Percentiles rank a stretch among this genome's conserved stretches.
Evolutionary conservation across 2,329 filamentous ascomycete species (phyloP).

Genomic region (Aspergillus aculeatinus): DNA sequence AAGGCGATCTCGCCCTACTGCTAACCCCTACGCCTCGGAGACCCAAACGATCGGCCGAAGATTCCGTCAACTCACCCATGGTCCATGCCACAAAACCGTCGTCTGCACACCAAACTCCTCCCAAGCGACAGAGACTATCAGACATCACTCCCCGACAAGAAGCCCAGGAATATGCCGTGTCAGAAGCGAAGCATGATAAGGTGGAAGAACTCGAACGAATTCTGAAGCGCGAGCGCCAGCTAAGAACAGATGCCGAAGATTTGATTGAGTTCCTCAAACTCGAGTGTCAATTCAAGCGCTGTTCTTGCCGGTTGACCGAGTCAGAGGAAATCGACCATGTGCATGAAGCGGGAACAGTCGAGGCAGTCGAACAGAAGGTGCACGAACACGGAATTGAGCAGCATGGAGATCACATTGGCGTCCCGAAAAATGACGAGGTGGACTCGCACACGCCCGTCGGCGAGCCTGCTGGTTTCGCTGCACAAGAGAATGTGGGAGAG

Average conservation of each 20-base stretch:
- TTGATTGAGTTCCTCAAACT: conserved; percentile 54
- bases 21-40: conserved; percentile 32
- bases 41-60: conserved; percentile 35
- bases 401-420: neutral
- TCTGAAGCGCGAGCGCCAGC: conserved; percentile 51
- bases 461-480: neutral
- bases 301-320: conserved; percentile 49
- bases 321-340: conserved; percentile 42
- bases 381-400: neutral
- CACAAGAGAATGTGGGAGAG: neutral
- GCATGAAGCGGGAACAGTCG: conserved; percentile 24
- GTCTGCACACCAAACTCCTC: conserved; percentile 30
- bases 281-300: conserved; percentile 51
- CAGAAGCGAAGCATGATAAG: conserved; percentile 41
- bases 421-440: neutral
- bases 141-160: conserved; percentile 28
- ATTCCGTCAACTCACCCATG: conserved; percentile 24
- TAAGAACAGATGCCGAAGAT: conserved; percentile 55
- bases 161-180: conserved; percentile 24
- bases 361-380: conserved; percentile 28
- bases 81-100: conserved; percentile 11
- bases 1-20: conserved; percentile 35
- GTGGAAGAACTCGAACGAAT: conserved; percentile 50
- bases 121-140: conserved; percentile 35
- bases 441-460: neutral